Base-by-base conservation (phyloP, 78 protist species). In the Dictyostelium brefeldianum region DNA sequence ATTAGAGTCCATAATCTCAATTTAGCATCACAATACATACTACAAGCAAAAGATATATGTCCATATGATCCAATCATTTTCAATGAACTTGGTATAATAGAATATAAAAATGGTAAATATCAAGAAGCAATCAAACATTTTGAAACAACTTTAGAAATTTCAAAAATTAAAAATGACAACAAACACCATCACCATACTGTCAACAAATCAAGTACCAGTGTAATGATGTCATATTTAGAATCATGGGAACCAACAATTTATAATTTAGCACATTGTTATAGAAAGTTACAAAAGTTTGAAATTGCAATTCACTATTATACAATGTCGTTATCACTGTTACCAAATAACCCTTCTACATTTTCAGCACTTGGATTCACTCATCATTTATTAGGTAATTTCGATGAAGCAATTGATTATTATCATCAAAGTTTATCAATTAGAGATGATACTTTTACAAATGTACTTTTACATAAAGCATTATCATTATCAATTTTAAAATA, bases 1-100 rank as follows among this genome's bases (percentile, higher is more conserved):
- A 81, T 91, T 67, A 56, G 90, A 64, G 77, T 91, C 0, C 91
- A 91, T 25, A 91, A 79, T 46, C n/a, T 91, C 3, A 91, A 77
- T 69, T 53, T 79, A 20, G 95, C 95, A 31, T 67, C 77, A 54
- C 95, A 91, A 36, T 83, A 91, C 22, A 53, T 91, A 17, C 10
- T 22, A 7, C 83, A 82, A 51, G 78, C 95, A 4, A 54, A 43
- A n/a, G 84, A 78, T 46, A 82, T 91, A 5, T 91, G 95, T 91
- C 83, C 81, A 0, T 91, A 77, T 29, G 95, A 91, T 47, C 95
- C 95, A 20, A 25, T 91, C 43, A 74, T 73, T 9, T 78, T 81
- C 77, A 91, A 91, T 81, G 95, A 91, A 81, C n/a, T 91, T 8
- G 95, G 95, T 41, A 85, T 91, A 15, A 81, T 79, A 27, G 87